Conservation (phyloP, 2,329 filamentous ascomycete genomes). For the Botrytis deweyae region DNA sequence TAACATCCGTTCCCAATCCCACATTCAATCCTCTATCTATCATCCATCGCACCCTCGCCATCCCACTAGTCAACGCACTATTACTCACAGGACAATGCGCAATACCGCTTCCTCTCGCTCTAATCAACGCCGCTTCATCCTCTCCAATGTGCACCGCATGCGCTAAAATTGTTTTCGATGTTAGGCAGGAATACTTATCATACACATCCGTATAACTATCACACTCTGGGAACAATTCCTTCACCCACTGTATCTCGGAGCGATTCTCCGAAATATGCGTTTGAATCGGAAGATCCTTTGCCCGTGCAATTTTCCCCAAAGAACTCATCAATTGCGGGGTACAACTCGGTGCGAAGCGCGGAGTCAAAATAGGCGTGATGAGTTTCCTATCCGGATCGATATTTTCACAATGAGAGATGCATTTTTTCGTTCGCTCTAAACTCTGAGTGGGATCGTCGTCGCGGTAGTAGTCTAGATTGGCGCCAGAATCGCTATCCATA, state of each 20-base stretch:
- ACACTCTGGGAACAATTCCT: conserved; percentile 63
- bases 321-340: conserved; percentile 57
- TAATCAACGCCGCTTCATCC: conserved; percentile 60
- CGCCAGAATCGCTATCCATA: conserved; percentile 72
- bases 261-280: conserved; percentile 88
- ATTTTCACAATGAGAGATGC: conserved; percentile 62
- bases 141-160: conserved; percentile 77
- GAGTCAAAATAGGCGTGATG: conserved; percentile 78
- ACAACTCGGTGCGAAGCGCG: conserved; percentile 65
- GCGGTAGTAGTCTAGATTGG: conserved; percentile 68
- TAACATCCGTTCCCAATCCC: conserved; percentile 87
- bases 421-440: conserved; percentile 54
- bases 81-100: conserved; percentile 89
- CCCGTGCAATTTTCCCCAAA: conserved; percentile 63
- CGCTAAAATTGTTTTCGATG: conserved; percentile 73
- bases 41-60: conserved; percentile 71
- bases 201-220: conserved; percentile 75
- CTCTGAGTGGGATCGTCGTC: conserved; percentile 65
- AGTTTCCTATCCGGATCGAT: conserved; percentile 67
- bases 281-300: conserved; percentile 69
- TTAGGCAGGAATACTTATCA: conserved; percentile 69
- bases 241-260: conserved; percentile 70
- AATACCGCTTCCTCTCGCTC: conserved; percentile 61
- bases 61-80: conserved; percentile 74
- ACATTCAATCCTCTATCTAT: conserved; percentile 74